Conservation (phyloP, 305 asterid species). For the Solanum hybrid region DNA sequence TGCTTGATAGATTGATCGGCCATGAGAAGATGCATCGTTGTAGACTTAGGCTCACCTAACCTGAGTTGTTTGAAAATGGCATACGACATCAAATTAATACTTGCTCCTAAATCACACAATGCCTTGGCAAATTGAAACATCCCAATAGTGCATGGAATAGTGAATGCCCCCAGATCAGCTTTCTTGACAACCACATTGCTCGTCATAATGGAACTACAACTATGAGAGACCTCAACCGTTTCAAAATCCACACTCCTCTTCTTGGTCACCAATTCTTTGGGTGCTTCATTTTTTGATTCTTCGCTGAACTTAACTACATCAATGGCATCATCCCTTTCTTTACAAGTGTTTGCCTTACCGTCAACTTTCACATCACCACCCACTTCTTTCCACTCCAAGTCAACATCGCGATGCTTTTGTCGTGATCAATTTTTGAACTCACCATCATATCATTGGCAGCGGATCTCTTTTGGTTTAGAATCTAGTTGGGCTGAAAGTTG, state of each 20-base stretch:
- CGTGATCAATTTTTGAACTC: not conserved
- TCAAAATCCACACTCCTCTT: not conserved
- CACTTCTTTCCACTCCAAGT: not conserved
- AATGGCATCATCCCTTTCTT: no score
- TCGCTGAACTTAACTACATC: no score
- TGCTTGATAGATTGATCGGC: not conserved
- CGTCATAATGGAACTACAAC: not conserved
- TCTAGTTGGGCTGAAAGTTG: no score
- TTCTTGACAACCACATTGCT: not conserved
- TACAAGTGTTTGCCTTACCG: not conserved
- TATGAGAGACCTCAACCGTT: not conserved
- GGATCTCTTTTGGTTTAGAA: no score
- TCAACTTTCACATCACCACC: not conserved
- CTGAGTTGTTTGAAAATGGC: not conserved
- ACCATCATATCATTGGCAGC: no score
- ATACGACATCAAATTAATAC: not conserved
- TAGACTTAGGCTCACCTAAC: not conserved
- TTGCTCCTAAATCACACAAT: not conserved
- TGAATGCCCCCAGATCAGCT: not conserved
- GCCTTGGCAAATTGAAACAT: not conserved
- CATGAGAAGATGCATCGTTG: not conserved
- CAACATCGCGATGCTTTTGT: not conserved
- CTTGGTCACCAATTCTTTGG: not conserved
- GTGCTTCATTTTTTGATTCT: no score
- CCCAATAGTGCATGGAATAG: not conserved